These are phyloP conservation scores for Cladorrhinum samala DNA, from an alignment of 495 filamentous ascomycete genomes.

Conservation along the genomic window DNA sequence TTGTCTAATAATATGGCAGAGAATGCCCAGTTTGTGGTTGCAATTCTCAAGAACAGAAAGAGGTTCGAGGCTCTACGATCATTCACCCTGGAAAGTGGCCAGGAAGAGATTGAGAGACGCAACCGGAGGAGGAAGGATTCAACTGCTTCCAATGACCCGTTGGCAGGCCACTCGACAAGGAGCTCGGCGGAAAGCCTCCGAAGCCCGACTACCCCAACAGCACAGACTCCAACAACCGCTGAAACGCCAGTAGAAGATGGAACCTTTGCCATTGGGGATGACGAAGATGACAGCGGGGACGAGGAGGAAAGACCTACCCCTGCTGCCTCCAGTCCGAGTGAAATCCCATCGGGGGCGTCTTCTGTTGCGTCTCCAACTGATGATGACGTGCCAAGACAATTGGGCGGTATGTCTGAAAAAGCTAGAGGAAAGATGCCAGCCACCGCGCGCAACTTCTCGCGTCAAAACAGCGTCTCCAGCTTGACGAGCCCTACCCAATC, in stretches of 20 bases:
- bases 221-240: slow-evolving; percentile 57
- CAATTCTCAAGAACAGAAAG: slow-evolving; percentile 71
- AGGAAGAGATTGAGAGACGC: slow-evolving; percentile 83
- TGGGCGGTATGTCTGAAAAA: slow-evolving; percentile 98
- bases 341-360: slow-evolving; percentile 61
- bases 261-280: slow-evolving; percentile 83
- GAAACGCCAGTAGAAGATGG: slow-evolving; percentile 72
- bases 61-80: slow-evolving; percentile 81
- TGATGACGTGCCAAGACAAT: slow-evolving; percentile 77
- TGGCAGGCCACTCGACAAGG: slow-evolving; percentile 44
- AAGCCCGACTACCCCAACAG: slow-evolving; percentile 50
- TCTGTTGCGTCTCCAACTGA: slow-evolving; percentile 57
- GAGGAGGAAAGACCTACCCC: slow-evolving; percentile 63
- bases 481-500: slow-evolving; percentile 55
- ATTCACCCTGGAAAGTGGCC: slow-evolving; percentile 92
- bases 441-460: slow-evolving; percentile 71
- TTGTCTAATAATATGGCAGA: slow-evolving; percentile 43
- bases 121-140: slow-evolving; percentile 69
- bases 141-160: slow-evolving; percentile 37
- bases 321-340: slow-evolving; percentile 63
- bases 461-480: slow-evolving; percentile 87
- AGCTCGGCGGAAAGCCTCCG: slow-evolving; percentile 68
- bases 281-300: slow-evolving; percentile 77
- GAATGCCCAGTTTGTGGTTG: slow-evolving; percentile 78
- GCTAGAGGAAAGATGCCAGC: slow-evolving; percentile 96